Evolutionary conservation across 164 flowering plant species (phyloP).

Genomic region (Nymphaea thermarum): DNA sequence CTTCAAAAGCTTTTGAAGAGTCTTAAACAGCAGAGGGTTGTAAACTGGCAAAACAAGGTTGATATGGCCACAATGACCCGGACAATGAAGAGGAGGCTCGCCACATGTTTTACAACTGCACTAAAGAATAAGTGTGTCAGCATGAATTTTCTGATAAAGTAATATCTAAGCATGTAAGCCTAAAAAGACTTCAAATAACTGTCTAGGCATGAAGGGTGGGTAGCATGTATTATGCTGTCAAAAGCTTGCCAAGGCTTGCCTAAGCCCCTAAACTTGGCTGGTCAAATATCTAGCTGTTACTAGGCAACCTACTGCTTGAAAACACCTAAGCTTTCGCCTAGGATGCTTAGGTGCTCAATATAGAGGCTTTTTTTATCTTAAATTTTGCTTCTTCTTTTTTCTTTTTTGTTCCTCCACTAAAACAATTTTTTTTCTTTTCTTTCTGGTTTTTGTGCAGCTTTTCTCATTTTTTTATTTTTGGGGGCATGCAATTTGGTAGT

Average conservation of each 20-base stretch:
- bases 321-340: too few relatives aligned
- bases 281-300: too few relatives aligned
- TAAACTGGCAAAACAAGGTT: conserved; percentile 60
- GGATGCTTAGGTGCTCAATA: too few relatives aligned
- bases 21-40: conserved; percentile 63
- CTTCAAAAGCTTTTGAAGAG: conserved; percentile 35
- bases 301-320: too few relatives aligned
- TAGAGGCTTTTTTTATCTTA: too few relatives aligned
- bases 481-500: too few relatives aligned
- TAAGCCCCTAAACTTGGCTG: too few relatives aligned
- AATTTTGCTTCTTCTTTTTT: too few relatives aligned
- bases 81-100: conserved; percentile 33
- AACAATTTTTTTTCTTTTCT: too few relatives aligned
- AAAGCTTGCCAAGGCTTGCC: neutral
- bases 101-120: conserved; percentile 88
- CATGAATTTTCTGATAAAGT: neutral
- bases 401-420: too few relatives aligned
- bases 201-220: neutral
- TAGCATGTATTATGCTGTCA: neutral
- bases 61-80: conserved; percentile 93
- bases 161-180: neutral
- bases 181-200: neutral
- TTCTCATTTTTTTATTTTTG: too few relatives aligned
- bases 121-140: neutral
- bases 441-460: too few relatives aligned